Conservation (phyloP, 2,329 filamentous ascomycete genomes). For the Mycosphaerella sp. region DNA sequence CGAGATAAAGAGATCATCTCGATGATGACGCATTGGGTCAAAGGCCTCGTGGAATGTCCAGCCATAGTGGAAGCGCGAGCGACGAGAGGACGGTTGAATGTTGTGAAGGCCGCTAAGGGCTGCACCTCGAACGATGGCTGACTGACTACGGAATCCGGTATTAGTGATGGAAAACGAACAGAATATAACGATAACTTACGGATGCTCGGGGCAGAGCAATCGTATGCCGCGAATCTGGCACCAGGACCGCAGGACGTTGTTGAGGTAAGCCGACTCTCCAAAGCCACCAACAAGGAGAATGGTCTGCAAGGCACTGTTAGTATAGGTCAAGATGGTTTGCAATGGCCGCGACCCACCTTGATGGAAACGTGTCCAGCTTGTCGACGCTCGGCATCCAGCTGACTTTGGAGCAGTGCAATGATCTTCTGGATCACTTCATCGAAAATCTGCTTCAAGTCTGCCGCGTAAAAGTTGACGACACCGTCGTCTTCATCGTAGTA, state of each 20-base stretch:
- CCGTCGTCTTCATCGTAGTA: slow-evolving; percentile 7
- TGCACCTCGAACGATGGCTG: slow-evolving; percentile 17
- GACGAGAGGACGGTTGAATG: slow-evolving; percentile 15
- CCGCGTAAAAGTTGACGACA: not conserved
- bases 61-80: slow-evolving; percentile 13
- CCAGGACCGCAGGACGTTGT: slow-evolving; percentile 4
- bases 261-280: slow-evolving; percentile 15
- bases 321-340: too few relatives aligned
- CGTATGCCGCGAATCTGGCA: not conserved
- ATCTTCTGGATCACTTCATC: slow-evolving; percentile 9
- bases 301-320: not conserved
- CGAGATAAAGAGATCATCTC: not conserved
- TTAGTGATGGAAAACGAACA: too few relatives aligned
- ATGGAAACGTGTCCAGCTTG: slow-evolving; percentile 5
- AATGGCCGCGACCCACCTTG: too few relatives aligned
- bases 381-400: slow-evolving; percentile 8
- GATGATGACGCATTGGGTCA: slow-evolving; percentile 5
- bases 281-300: slow-evolving; percentile 15
- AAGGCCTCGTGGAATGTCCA: not conserved
- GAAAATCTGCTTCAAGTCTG: slow-evolving; percentile 11
- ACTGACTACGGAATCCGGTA: slow-evolving; percentile 4
- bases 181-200: too few relatives aligned
- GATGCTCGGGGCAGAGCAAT: slow-evolving; percentile 11
- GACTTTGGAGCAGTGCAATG: slow-evolving; percentile 10
- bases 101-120: slow-evolving; percentile 11